Percentiles rank a stretch among this genome's conserved stretches.
Conservation (phyloP, 2,329 filamentous ascomycete genomes). For the Rugonectria rugulosa region DNA sequence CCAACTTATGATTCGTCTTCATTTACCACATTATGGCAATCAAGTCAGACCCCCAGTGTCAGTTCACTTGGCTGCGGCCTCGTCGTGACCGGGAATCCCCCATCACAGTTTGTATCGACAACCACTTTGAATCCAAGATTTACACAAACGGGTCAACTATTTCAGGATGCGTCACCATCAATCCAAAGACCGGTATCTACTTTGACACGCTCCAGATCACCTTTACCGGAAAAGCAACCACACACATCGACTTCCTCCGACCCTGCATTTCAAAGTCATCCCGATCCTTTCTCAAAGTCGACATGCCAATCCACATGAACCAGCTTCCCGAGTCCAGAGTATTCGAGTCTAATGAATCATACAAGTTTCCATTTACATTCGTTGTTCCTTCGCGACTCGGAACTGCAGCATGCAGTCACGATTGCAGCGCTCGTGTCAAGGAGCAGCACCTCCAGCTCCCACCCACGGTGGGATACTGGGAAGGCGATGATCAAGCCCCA, state of each 20-base stretch:
- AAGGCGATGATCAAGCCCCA: constrained; percentile 29
- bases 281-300: constrained; percentile 24
- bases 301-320: constrained; percentile 27
- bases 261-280: constrained; percentile 15
- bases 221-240: constrained; percentile 18
- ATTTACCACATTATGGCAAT: not conserved
- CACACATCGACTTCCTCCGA: constrained; percentile 23
- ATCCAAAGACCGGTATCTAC: constrained; percentile 6
- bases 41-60: not conserved
- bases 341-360: constrained; percentile 21
- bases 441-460: constrained; percentile 29
- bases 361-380: constrained; percentile 25
- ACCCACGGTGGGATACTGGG: constrained; percentile 29
- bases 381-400: constrained; percentile 28
- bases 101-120: constrained; percentile 24
- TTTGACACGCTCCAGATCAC: constrained; percentile 28
- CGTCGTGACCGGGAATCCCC: constrained; percentile 14
- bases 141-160: constrained; percentile 32
- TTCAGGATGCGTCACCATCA: constrained; percentile 19
- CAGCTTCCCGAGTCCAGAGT: constrained; percentile 5
- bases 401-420: constrained; percentile 23
- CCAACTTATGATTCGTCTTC: too few relatives aligned
- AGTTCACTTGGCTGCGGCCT: constrained; percentile 3
- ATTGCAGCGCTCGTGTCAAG: constrained; percentile 9
- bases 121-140: constrained; percentile 30